Percentiles rank a stretch among this genome's conserved stretches.
Conservation (phyloP, 2,329 filamentous ascomycete species). For the Diplodia corticola region DNA sequence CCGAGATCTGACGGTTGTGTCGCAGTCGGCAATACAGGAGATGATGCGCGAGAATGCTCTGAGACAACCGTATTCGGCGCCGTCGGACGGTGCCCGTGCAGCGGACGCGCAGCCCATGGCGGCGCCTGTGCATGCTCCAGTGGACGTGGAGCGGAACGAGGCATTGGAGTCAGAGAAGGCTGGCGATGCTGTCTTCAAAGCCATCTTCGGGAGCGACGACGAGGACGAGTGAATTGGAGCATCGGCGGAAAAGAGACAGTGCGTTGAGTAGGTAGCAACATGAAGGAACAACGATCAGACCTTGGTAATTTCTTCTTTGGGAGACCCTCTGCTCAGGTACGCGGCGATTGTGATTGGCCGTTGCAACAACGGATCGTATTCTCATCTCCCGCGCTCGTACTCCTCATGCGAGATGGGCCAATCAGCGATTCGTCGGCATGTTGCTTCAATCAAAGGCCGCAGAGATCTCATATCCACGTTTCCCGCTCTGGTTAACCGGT, state of each 20-base stretch:
- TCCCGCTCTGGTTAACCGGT: background rate
- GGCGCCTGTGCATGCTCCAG: conserved; percentile 33
- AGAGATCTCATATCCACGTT: conserved; percentile 17
- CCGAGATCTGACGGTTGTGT: conserved; percentile 50
- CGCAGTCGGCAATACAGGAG: conserved; percentile 52
- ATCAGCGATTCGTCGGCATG: background rate
- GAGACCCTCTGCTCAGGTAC: background rate
- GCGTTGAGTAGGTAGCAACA: background rate
- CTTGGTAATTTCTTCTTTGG: background rate
- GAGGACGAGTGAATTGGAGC: conserved; percentile 55
- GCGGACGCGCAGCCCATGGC: conserved; percentile 25
- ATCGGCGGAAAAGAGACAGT: background rate
- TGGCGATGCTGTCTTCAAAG: conserved; percentile 79
- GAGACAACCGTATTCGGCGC: conserved; percentile 29
- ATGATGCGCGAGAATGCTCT: conserved; percentile 33
- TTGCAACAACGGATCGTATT: conserved; percentile 8
- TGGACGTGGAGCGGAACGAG: conserved; percentile 76
- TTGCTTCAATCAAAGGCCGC: background rate
- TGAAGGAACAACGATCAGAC: background rate
- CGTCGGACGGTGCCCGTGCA: conserved; percentile 2
- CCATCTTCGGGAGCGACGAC: conserved; percentile 89
- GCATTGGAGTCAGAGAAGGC: conserved; percentile 73
- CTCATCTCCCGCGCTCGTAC: conserved; percentile 17
- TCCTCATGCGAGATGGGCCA: conserved; percentile 1
- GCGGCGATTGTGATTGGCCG: background rate